A percentile compares a stretch with the other conserved stretches of the same genome.
Evolutionary conservation across 495 filamentous ascomycete species (phyloP).

Genomic region (Geoglossum glabrum): DNA sequence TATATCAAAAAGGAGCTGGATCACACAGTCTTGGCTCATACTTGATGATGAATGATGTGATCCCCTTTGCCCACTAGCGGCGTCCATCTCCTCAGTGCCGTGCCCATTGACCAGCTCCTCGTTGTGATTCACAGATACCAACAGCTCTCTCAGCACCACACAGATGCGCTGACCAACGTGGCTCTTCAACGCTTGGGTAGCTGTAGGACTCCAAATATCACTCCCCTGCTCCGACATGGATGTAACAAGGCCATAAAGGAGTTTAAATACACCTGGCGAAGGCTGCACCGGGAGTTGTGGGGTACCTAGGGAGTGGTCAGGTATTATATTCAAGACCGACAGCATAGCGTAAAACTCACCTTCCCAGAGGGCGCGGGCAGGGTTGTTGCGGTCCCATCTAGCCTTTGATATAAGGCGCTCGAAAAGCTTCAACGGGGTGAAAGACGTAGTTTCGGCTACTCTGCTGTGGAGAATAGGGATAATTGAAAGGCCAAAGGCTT

Average conservation of each 20-base stretch:
- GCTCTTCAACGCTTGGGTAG: constrained; percentile 41
- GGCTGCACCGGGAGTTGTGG: constrained; percentile 66
- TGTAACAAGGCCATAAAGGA: constrained; percentile 41
- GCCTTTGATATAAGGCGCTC: constrained; percentile 12
- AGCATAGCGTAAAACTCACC: constrained; percentile 9
- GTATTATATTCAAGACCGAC: no score
- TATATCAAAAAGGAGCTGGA: constrained; percentile 66
- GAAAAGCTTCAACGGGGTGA: constrained; percentile 12
- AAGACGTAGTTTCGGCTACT: constrained; percentile 11
- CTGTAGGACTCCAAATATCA: constrained; percentile 69
- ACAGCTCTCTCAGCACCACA: neutral
- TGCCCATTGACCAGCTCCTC: constrained; percentile 6
- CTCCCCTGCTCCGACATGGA: constrained; percentile 49
- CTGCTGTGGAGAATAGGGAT: constrained; percentile 16
- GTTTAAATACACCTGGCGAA: constrained; percentile 53
- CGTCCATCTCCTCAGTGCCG: constrained; percentile 1
- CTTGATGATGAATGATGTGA: neutral
- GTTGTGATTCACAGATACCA: neutral
- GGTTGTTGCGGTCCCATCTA: constrained; percentile 17
- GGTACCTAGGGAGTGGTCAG: constrained; percentile 13
- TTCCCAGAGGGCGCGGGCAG: constrained; percentile 51
- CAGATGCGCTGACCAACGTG: constrained; percentile 26
- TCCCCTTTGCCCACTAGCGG: neutral
- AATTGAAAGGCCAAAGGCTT: constrained; percentile 17
- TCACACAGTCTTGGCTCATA: constrained; percentile 30